Percentiles rank a stretch among this genome's conserved stretches.
These are phyloP conservation scores for Drechslerella dactyloides DNA, from an alignment of 2,329 filamentous ascomycete genomes.

Conservation along the genomic window DNA sequence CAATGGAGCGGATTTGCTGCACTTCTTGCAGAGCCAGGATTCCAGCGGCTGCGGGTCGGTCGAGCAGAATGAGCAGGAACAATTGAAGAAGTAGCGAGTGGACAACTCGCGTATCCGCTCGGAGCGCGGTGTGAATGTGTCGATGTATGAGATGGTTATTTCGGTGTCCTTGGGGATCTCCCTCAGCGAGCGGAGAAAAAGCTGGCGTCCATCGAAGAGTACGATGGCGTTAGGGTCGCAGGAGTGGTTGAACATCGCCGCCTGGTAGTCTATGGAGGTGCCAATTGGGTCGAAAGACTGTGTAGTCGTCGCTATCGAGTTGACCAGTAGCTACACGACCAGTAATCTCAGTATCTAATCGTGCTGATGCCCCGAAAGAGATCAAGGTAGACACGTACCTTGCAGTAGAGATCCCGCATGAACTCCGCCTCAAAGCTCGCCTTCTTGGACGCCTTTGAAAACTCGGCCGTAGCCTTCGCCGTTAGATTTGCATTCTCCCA, in stretches of 20 bases:
- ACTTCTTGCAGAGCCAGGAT: conserved; percentile 58
- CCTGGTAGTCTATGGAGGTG: conserved; percentile 65
- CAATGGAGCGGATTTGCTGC: conserved; percentile 51
- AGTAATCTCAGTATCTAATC: too few species aligned
- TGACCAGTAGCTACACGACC: conserved; percentile 63
- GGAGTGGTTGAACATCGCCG: conserved; percentile 67
- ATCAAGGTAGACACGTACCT: conserved; percentile 57
- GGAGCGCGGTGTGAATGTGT: conserved; percentile 63
- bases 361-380: background rate
- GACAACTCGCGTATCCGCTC: conserved; percentile 64
- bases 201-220: conserved; percentile 64
- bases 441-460: conserved; percentile 61
- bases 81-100: conserved; percentile 67
- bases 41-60: conserved; percentile 57
- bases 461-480: conserved; percentile 64
- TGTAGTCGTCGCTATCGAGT: conserved; percentile 66
- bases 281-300: conserved; percentile 66
- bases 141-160: conserved; percentile 69
- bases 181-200: conserved; percentile 63
- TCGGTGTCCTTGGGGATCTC: conserved; percentile 65
- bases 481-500: conserved; percentile 64
- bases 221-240: conserved; percentile 68
- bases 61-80: conserved; percentile 64
- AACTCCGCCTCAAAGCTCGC: conserved; percentile 56
- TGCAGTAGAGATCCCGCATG: conserved; percentile 60